phyloP scores from a whole-genome alignment of 768 basidiomycete genomes.

The Aureoboletus auriporus region DNA sequence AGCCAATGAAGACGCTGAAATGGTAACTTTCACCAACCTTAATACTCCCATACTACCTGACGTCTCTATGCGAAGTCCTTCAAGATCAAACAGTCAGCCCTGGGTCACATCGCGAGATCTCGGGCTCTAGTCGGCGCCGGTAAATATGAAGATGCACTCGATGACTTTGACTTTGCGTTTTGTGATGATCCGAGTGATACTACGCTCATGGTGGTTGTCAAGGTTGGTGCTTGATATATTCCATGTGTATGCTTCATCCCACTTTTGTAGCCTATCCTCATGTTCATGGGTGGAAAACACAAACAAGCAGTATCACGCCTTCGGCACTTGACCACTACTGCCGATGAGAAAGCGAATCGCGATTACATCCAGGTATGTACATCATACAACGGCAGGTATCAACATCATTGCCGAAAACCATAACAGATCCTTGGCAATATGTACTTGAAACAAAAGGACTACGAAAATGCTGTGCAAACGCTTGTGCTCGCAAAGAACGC shows the following conservation, averaged over 20 bases:
- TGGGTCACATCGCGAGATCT: conserved; percentile 1
- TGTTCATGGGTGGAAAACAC: not conserved
- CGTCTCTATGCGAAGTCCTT: too few relatives aligned
- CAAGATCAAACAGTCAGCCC: not conserved
- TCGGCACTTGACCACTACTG: not conserved
- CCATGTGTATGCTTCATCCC: too few relatives aligned
- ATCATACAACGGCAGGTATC: too few relatives aligned
- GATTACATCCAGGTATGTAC: not conserved
- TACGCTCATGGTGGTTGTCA: too few relatives aligned
- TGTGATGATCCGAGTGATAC: too few relatives aligned
- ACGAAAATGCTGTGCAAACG: not conserved
- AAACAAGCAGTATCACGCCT: not conserved
- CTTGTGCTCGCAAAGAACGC: not conserved
- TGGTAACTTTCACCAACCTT: not conserved
- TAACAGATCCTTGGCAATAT: not conserved
- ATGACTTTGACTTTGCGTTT: not conserved
- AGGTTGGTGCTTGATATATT: not conserved
- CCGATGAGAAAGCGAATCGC: not conserved
- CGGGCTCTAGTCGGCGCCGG: not conserved
- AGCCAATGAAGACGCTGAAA: not conserved
- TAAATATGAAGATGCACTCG: not conserved
- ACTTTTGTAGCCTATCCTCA: not conserved
- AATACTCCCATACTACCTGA: too few relatives aligned
- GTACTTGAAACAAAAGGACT: not conserved
- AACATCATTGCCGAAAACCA: too few relatives aligned